These are phyloP conservation scores for Globisporangium lucens DNA, from an alignment of 352 stramenopile genomes.

Conservation along the genomic window DNA sequence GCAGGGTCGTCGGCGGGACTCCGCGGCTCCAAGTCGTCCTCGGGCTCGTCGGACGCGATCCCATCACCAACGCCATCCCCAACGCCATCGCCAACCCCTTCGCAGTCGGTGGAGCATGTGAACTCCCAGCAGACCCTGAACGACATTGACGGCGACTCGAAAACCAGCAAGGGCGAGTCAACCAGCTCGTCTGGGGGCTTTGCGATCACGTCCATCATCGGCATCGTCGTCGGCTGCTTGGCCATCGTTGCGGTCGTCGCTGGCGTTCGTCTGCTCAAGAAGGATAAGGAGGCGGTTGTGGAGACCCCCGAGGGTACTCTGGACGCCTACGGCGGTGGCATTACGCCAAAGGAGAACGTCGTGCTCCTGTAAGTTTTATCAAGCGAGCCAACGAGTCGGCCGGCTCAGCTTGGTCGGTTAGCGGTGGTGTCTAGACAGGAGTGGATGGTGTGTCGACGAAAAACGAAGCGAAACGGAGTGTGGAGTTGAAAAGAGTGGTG, in stretches of 20 bases:
- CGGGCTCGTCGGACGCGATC: slow-evolving; percentile 9
- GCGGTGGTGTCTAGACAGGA: slow-evolving; percentile 5
- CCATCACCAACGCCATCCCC: slow-evolving; percentile 2
- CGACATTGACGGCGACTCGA: slow-evolving; percentile 30
- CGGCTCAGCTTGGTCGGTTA: neutral
- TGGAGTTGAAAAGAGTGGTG: slow-evolving; percentile 9
- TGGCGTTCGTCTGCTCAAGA: slow-evolving; percentile 59
- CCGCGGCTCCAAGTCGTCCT: slow-evolving; percentile 13
- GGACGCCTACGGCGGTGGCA: slow-evolving; percentile 59
- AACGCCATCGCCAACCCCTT: slow-evolving; percentile 5
- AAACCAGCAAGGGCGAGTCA: slow-evolving; percentile 11
- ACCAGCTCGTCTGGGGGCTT: slow-evolving; percentile 12
- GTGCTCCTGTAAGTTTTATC: slow-evolving; percentile 67
- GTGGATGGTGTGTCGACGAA: slow-evolving; percentile 12
- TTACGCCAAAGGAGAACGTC: slow-evolving; percentile 83
- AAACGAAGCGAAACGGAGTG: slow-evolving; percentile 6
- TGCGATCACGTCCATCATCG: slow-evolving; percentile 40
- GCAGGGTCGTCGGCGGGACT: slow-evolving; percentile 5
- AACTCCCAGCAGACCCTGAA: slow-evolving; percentile 32
- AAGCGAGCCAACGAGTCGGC: slow-evolving; percentile 21
- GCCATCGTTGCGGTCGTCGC: slow-evolving; percentile 68
- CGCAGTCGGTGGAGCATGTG: slow-evolving; percentile 8
- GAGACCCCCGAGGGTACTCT: slow-evolving; percentile 41
- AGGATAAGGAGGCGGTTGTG: slow-evolving; percentile 53
- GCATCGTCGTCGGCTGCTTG: slow-evolving; percentile 66